These are phyloP conservation scores for Colletotrichum filicis DNA, from an alignment of 2,329 filamentous ascomycete genomes.

Conservation along the genomic window DNA sequence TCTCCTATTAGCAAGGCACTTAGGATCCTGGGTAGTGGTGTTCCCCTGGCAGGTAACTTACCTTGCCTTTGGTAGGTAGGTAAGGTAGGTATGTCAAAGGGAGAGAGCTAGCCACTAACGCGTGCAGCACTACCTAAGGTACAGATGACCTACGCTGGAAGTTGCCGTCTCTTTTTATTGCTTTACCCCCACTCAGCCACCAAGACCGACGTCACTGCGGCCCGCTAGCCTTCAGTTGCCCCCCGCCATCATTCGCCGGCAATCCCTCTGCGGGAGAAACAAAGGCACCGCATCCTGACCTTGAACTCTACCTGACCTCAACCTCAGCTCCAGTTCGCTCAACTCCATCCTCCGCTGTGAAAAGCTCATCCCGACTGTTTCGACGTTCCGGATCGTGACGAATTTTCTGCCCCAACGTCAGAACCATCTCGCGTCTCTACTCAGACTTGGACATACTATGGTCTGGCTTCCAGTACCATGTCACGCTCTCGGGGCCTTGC, in stretches of 20 bases:
- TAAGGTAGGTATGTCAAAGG: no score
- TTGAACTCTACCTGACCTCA: neutral
- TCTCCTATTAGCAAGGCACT: no score
- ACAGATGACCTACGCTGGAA: no score
- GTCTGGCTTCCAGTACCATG: slow-evolving; percentile 51
- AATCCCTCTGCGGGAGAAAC: slow-evolving; percentile 6
- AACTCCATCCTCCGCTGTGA: neutral
- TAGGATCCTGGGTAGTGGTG: no score
- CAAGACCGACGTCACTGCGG: slow-evolving; percentile 24
- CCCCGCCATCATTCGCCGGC: neutral
- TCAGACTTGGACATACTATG: slow-evolving; percentile 14
- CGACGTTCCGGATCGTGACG: neutral
- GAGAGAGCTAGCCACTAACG: no score
- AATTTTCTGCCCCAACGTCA: neutral
- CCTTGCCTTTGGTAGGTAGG: neutral
- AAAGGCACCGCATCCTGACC: neutral
- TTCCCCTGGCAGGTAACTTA: neutral
- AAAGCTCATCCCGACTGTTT: neutral
- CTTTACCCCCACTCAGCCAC: slow-evolving; percentile 3
- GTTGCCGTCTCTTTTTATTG: no score
- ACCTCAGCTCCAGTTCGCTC: slow-evolving; percentile 1
- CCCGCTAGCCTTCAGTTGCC: neutral
- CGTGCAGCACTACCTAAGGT: no score
- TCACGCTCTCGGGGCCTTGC: slow-evolving; percentile 68
- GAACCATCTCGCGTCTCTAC: neutral